These are phyloP conservation scores for Thalassiosira mediterranea DNA, from an alignment of 352 stramenopile species.

Conservation along the genomic window DNA sequence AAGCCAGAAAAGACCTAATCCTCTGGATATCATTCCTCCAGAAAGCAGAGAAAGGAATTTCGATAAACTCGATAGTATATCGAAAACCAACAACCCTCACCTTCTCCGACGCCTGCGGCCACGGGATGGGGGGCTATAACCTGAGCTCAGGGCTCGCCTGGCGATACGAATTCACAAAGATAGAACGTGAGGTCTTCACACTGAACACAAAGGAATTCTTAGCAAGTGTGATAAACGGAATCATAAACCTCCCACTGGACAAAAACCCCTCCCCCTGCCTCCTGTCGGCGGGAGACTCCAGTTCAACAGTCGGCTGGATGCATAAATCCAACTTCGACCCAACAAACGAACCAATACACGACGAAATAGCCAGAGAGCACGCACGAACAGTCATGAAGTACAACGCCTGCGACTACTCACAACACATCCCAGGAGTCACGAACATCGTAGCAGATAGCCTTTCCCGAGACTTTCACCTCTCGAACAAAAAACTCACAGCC, in stretches of 20 bases:
- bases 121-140: slow-evolving; percentile 24
- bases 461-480: slow-evolving; percentile 16
- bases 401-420: slow-evolving; percentile 20
- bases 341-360: not conserved
- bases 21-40: slow-evolving; percentile 30
- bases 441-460: slow-evolving; percentile 9
- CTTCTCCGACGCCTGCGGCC: slow-evolving; percentile 10
- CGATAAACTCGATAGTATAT: slow-evolving; percentile 40
- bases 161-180: slow-evolving; percentile 29
- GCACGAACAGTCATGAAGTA: not conserved
- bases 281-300: slow-evolving; percentile 11
- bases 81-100: slow-evolving; percentile 8
- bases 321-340: slow-evolving; percentile 37
- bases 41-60: slow-evolving; percentile 16
- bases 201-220: slow-evolving; percentile 30
- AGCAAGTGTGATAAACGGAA: not conserved
- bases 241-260: not conserved
- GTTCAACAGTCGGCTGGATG: slow-evolving; percentile 1
- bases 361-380: not conserved
- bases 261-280: slow-evolving; percentile 1
- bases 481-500: not conserved
- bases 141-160: slow-evolving; percentile 4
- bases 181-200: slow-evolving; percentile 21
- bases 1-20: not conserved
- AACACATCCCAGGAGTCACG: slow-evolving; percentile 6